Conservation (phyloP, 129 eudicot species). For the Solidago caesia region DNA sequence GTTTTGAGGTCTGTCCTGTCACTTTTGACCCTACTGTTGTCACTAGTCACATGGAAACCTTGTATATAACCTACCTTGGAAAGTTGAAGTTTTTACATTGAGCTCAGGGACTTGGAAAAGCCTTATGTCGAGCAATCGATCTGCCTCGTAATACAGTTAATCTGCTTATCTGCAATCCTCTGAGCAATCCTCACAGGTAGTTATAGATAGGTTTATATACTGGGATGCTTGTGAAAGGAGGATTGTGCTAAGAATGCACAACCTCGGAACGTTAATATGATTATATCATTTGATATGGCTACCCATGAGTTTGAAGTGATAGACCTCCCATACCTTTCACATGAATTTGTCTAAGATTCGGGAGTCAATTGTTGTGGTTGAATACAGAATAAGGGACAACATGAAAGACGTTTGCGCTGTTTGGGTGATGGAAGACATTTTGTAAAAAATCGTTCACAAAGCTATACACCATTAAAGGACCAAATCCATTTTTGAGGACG, state of each 20-base stretch:
- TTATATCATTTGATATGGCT: not conserved
- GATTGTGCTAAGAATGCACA: not conserved
- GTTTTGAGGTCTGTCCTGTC: not conserved
- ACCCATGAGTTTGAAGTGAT: not conserved
- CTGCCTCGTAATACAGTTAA: not conserved
- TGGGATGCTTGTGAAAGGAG: not conserved
- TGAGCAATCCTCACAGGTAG: not conserved
- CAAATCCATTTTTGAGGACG: not conserved
- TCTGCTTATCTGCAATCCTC: not conserved
- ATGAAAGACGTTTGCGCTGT: not conserved
- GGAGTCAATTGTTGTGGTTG: not conserved
- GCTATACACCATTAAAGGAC: not conserved
- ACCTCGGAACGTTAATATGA: not conserved
- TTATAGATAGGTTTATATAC: not conserved
- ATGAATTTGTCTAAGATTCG: not conserved
- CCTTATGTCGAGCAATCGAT: not conserved
- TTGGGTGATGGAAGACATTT: not conserved
- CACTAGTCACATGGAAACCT: not conserved
- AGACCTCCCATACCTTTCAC: not conserved
- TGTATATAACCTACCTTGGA: not conserved
- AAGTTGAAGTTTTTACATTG: not conserved
- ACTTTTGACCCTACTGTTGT: not conserved
- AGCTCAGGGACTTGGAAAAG: not conserved
- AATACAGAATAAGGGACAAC: not conserved
- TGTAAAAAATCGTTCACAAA: not conserved